Conservation (phyloP, 2,329 filamentous ascomycete genomes). For the Penicillium occitanis region DNA sequence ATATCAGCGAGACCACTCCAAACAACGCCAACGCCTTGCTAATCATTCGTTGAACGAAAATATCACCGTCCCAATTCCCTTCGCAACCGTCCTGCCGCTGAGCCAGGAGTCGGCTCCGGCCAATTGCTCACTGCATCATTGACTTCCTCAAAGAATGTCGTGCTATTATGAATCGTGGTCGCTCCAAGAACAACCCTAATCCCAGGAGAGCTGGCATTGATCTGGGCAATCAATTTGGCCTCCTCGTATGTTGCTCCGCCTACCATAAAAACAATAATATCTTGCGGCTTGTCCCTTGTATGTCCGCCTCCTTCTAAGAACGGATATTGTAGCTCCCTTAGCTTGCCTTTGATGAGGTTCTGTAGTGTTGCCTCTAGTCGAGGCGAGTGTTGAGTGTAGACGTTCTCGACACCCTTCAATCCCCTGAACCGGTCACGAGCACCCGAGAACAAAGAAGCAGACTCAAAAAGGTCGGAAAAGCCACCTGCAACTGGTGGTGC, state of each 20-base stretch:
- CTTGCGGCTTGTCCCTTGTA: conserved; percentile 92
- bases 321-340: conserved; percentile 85
- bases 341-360: conserved; percentile 85
- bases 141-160: conserved; percentile 85
- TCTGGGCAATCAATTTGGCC: conserved; percentile 89
- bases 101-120: conserved; percentile 68
- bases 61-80: conserved; percentile 58
- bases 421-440: conserved; percentile 88
- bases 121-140: conserved; percentile 83
- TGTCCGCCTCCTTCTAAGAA: conserved; percentile 86
- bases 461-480: conserved; percentile 89
- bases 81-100: conserved; percentile 61
- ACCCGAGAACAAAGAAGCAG: conserved; percentile 84
- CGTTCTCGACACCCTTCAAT: conserved; percentile 95
- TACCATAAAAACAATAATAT: conserved; percentile 91
- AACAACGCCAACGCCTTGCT: conserved; percentile 14
- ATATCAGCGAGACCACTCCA: neutral
- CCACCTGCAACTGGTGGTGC: conserved; percentile 71
- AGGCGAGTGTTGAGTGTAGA: conserved; percentile 96
- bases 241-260: conserved; percentile 96
- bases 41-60: neutral
- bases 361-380: conserved; percentile 83
- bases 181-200: conserved; percentile 86
- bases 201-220: conserved; percentile 88
- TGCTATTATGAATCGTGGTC: conserved; percentile 83